These are phyloP conservation scores for Auriscalpium microsporum DNA, from an alignment of 768 basidiomycete species.

Conservation along the genomic window DNA sequence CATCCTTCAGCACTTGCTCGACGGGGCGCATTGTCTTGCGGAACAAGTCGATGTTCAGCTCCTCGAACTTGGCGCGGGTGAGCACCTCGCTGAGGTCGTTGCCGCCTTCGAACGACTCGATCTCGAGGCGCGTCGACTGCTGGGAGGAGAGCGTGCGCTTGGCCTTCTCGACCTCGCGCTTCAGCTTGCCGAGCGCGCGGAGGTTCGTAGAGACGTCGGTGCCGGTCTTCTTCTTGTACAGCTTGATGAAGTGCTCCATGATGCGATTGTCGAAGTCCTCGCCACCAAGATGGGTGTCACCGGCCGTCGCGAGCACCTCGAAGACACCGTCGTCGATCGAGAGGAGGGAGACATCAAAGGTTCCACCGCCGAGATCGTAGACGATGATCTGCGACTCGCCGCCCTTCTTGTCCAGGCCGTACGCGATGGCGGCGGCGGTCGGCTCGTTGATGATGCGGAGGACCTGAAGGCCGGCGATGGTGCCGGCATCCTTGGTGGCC, in stretches of 20 bases:
- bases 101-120: slow-evolving; percentile 92
- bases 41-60: slow-evolving; percentile 98
- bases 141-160: slow-evolving; percentile 83
- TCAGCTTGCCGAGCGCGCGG: slow-evolving; percentile 47
- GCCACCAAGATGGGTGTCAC: slow-evolving; percentile 57
- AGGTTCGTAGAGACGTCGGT: slow-evolving; percentile 41
- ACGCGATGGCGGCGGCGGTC: slow-evolving; percentile 95
- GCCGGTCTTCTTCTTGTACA: slow-evolving; percentile 44
- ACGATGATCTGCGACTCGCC: slow-evolving; percentile 95
- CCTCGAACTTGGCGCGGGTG: slow-evolving; percentile 97
- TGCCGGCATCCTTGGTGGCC: slow-evolving; percentile 96
- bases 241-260: slow-evolving; percentile 49
- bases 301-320: slow-evolving; percentile 51
- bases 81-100: slow-evolving; percentile 97
- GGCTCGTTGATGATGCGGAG: slow-evolving; percentile 98
- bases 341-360: slow-evolving; percentile 96
- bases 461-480: slow-evolving; percentile 88
- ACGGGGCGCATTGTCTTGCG: slow-evolving; percentile 99
- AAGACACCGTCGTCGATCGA: slow-evolving; percentile 55
- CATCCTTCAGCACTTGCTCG: slow-evolving; percentile 97
- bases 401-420: slow-evolving; percentile 94
- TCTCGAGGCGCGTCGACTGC: slow-evolving; percentile 86
- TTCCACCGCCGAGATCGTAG: slow-evolving; percentile 97
- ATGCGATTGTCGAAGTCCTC: slow-evolving; percentile 44
- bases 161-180: slow-evolving; percentile 34